Evolutionary conservation across 2,329 filamentous ascomycete species (phyloP).

Genomic region (Aciculosporium take): DNA sequence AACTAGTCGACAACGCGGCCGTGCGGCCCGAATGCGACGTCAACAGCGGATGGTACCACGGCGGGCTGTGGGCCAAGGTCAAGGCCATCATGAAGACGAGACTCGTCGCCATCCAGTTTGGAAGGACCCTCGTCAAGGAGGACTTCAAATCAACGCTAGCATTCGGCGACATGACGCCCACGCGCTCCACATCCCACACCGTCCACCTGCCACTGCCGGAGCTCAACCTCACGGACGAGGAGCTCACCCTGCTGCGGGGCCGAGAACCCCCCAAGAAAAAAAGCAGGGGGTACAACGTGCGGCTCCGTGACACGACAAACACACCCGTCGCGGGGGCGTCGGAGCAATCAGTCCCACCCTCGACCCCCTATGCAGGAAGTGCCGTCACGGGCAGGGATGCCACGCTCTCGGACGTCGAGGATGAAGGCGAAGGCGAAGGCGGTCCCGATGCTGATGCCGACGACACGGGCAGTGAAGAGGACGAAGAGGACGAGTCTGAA

Average conservation of each 20-base stretch:
- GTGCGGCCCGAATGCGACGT: slow-evolving; percentile 45
- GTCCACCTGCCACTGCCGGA: slow-evolving; percentile 22
- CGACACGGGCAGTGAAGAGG: slow-evolving; percentile 10
- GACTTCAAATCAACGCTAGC: slow-evolving; percentile 23
- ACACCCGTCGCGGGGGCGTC: slow-evolving; percentile 7
- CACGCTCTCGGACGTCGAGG: slow-evolving; percentile 4
- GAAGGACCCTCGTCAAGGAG: slow-evolving; percentile 29
- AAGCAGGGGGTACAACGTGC: slow-evolving; percentile 22
- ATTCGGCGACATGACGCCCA: slow-evolving; percentile 21
- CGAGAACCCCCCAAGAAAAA: slow-evolving; percentile 22
- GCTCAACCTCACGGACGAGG: slow-evolving; percentile 21
- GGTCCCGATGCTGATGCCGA: too few species aligned
- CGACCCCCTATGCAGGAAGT: slow-evolving; percentile 1
- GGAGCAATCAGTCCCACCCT: slow-evolving; percentile 8
- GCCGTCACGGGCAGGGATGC: slow-evolving; percentile 5
- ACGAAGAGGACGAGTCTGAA: slow-evolving; percentile 15
- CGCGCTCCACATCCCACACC: slow-evolving; percentile 16
- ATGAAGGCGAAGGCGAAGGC: slow-evolving; percentile 10
- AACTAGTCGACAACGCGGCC: slow-evolving; percentile 49
- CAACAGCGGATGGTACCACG: slow-evolving; percentile 71
- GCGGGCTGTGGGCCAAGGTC: slow-evolving; percentile 68
- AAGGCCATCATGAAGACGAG: slow-evolving; percentile 83
- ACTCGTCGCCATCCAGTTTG: slow-evolving; percentile 51
- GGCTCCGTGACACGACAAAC: slow-evolving; percentile 14
- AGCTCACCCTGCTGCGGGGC: slow-evolving; percentile 21